Base-by-base conservation (phyloP, 169 alveolate genomes). In the Theileria annulata region DNA sequence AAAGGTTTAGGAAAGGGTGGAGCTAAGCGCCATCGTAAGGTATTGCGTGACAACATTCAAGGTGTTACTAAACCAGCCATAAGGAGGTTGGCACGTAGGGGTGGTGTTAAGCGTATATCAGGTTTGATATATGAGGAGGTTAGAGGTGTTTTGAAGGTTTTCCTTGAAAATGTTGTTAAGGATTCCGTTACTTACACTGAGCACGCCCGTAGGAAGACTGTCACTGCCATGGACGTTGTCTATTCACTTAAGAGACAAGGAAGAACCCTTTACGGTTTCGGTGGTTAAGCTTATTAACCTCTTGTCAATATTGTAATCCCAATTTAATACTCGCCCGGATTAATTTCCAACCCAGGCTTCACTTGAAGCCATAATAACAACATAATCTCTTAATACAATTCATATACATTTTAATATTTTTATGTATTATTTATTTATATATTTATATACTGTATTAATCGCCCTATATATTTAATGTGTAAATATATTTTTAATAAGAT, bases 41-140 rank as follows among this genome's bases (percentile, higher is more conserved):
- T 98, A 42, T 91, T 95, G 83, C 97, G 98, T 88, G 99, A 97
- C 78, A 96, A 97, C 88, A 97, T 96, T 90, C 98, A 97, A 94
- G 99, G 99, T 86, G 97, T 98, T 90, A 98, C 99, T 79, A 98
- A 98, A 95, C 99, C 99, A 60, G 99, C 99, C 54, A 98, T 98
- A 90, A 96, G 99, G 84, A 97, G 99, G 90, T 93, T 98, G 80
- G 99, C 99, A 64, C 97, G 99, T 82, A 97, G 99, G 92, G 99
- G 99, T 85, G 99, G 99, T 75, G 99, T 98, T 60, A 98, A 98
- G 94, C 98, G 99, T 94, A 98, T 98, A 76, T 95, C 99, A 47
- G 98, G 99, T 79, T 92, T 96, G 88, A 97, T 98, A 85, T 98
- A 98, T 93, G 99, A 97, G 90, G 99, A 98, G 95, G 96, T 98